Base-by-base conservation (phyloP, 805 yeast genomes). In the Starmerella powellii region DNA sequence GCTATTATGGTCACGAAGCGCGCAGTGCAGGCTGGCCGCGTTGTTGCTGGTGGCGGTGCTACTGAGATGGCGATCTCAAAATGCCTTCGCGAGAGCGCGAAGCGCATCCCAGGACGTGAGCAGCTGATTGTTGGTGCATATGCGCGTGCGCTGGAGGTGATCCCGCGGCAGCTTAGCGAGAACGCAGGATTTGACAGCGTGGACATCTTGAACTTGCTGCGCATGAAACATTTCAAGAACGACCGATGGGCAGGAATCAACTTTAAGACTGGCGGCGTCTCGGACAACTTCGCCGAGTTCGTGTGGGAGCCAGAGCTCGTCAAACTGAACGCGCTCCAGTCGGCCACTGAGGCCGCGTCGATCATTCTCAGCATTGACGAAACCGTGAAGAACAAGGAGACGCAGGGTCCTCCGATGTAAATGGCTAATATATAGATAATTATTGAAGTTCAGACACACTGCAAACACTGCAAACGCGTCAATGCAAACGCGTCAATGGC, bases 41-140 rank as follows among this genome's bases (percentile, higher is more conserved):
- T 91, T 52, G 98, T 91, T 44, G 97, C 95, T 12, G 99, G 99
- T 48, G 99, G 99, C 51, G 99, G 99, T 50, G 99, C 99, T 28
- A 80, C 86, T 50, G 98, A 91, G 64, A 91, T 91, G 98, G 97
- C 91, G 60, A 58, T 91, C 31, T 86, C 96, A 30, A 84, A 76
- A 60, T 76, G 81, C 60, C 70, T 91, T 54, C 75, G 98, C 57
- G 95, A 85, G 54, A 74, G 78, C 57, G 78, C 96, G 19, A 78
- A 80, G 57, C 73, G 84, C 16, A 82, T 91, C 54, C 85, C 95
- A 18, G 98, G 98, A 31, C 88, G 91, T 63, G 95, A 88, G 64
- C 99, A 91, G 66, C 68, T 91, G 48, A 78, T 91, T 45, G 80
- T 91, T 44, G 78, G 79, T 45, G 95, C 95, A 6, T 91, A 77